These are phyloP conservation scores for Avena insularis DNA, from an alignment of 176 grass and related monocot species.

Conservation along the genomic window DNA sequence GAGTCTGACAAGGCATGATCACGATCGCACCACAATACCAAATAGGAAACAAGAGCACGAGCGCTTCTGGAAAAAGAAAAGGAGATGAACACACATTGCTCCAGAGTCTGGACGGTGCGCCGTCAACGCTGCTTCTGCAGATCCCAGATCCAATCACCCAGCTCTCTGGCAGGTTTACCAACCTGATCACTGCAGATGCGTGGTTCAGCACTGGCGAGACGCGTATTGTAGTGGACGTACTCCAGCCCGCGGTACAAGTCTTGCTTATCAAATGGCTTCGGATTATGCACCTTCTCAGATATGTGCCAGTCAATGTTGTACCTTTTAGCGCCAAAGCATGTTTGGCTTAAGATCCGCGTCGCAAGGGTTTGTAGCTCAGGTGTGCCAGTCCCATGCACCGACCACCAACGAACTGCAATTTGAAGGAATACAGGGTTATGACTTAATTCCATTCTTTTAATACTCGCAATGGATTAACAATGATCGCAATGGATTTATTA, in stretches of 20 bases:
- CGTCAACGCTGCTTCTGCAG: not conserved
- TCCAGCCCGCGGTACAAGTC: not conserved
- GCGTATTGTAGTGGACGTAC: slow-evolving; percentile 9
- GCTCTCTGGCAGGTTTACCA: not conserved
- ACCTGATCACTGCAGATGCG: not conserved
- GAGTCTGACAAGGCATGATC: not conserved
- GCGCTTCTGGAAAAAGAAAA: not conserved
- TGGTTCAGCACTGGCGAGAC: not conserved
- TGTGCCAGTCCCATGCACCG: not conserved
- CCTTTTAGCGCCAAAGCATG: slow-evolving; percentile 12
- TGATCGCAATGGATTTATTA: not conserved
- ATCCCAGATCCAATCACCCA: not conserved
- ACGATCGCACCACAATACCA: not conserved
- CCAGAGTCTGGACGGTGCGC: not conserved
- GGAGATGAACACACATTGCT: not conserved
- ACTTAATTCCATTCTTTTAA: not conserved
- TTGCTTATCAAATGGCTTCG: not conserved
- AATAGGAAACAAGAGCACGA: not conserved
- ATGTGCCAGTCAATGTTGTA: slow-evolving; percentile 4
- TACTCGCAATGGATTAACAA: not conserved
- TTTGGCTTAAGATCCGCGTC: slow-evolving; percentile 15
- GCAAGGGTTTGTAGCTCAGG: slow-evolving; percentile 11
- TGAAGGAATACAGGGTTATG: not conserved
- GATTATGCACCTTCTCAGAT: not conserved
- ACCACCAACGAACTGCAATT: slow-evolving; percentile 22